Evolutionary conservation across 345 rosid species (phyloP), one percentile per base, ranked within the genome.

Genomic region (Gossypium arboreum): DNA sequence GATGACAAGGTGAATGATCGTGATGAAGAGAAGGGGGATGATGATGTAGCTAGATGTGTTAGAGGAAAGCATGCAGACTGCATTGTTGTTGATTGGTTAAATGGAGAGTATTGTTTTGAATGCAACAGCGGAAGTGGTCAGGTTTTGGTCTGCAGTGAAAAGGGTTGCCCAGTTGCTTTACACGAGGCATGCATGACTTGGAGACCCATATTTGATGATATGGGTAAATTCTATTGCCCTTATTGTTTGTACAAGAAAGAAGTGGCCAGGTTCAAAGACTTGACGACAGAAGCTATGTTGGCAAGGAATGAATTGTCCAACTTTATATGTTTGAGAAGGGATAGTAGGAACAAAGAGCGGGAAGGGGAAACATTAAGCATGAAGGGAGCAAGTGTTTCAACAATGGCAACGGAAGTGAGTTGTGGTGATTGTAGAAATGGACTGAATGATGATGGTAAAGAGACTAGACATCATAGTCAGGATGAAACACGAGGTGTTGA

Each of bases 161-260:
- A 62, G 62, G 69, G 59, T n/a, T 73, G 76, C 18, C 76, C 69
- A 0, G 56, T 73, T 27, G n/a, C 47, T 61, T 9, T 29, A 12
- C 76, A 73, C 13, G 25, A 73, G 60, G 60, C 2, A n/a, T 73
- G 76, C 60, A 73, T 73, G 76, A 61, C 20, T 17, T 24, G 29
- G 51, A 39, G 48, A 11, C 76, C 69, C 12, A 12, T 5, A 20
- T 83, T 83, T 52, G 87, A 90, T 76, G 82, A 81, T 3, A 64
- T 57, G 24, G 97, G 91, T 0, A 82, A 77, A 2, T 92, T 89
- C 79, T 84, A 79, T 39, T 89, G 97, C 68, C 88, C 92, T 25
- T 90, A 84, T 39, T 90, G 97, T 79, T 82, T 84, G 83, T 86
- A 86, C 81, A 90, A 84, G 77, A 75, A 76, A 73, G 61, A 75